Base-by-base conservation (phyloP, 345 rosid species). In the Streptanthus diversifolius region DNA sequence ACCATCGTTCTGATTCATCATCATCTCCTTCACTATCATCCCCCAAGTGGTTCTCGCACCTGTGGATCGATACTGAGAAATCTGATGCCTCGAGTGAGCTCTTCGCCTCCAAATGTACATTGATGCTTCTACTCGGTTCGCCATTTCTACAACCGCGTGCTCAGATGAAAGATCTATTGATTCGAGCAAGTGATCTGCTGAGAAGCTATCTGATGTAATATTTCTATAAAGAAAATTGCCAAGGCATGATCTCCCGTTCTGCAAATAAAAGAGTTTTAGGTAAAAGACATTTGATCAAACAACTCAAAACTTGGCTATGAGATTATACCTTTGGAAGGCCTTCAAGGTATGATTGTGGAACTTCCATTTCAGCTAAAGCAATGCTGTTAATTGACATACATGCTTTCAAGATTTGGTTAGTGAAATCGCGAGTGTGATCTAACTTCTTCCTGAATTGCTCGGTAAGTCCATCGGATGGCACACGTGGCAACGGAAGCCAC, bases 401-500 rank as follows among this genome's bases (percentile, higher is more conserved):
- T 37, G 99, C 98, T 85, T 95, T 95, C 78, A 95, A 57, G 76
- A 95, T 95, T 75, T 95, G 98, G 76, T 81, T 87, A 0, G 99
- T 79, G 77, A 86, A 87, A 66, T 95, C 98, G 0, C 97, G 85
- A 5, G 82, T 90, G 68, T 88, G 93, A 21, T 83, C 82, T 71
- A 95, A 30, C 57, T 86, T 88, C 82, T 84, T 95, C 82, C 96
- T 86, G 11, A 92, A 83, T 79, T 77, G 68, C 49, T 92, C 90
- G 48, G 79, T 66, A 4, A 95, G 92, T 66, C 99, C 99, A 19
- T 84, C 84, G 0, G 91, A 45, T 59, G 96, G 95, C 7, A 95
- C 91, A n/a, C 95, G 97, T 3, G 99, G 99, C 19, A 92, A 83
- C 0, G 99, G 99, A 10, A 95, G 85, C 99, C 99, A 95, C 99